Conservation (phyloP, 1,284 basidiomycete species). For the Paramarasmius palmivorus region DNA sequence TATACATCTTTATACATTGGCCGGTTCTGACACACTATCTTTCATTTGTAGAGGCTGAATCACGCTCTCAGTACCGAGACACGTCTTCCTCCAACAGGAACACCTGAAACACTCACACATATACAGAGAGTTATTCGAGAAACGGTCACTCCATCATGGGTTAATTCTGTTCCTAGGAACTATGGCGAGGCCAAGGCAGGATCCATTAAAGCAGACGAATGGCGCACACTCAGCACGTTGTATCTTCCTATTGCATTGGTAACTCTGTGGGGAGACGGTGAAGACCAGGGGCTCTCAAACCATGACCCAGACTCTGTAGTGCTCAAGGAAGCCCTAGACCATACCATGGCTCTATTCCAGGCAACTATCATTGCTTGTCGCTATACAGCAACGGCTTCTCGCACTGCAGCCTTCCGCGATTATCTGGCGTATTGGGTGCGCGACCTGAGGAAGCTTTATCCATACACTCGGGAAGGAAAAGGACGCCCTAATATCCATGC, state of each 20-base stretch:
- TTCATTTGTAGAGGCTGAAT: background rate
- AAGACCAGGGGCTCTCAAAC: too few relatives aligned
- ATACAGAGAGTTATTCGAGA: constrained; percentile 25
- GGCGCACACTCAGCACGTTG: constrained; percentile 29
- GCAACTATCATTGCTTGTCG: constrained; percentile 12
- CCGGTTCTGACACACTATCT: background rate
- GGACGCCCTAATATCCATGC: constrained; percentile 24
- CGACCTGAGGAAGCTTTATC: constrained; percentile 13
- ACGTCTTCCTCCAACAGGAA: background rate
- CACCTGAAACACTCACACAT: constrained; percentile 8
- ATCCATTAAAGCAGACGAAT: constrained; percentile 37
- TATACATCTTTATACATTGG: background rate
- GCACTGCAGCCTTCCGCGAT: constrained; percentile 7
- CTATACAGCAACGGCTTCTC: background rate
- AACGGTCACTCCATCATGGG: constrained; percentile 30
- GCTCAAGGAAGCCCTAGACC: constrained; percentile 18
- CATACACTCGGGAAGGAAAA: constrained; percentile 6
- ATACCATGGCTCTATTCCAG: constrained; percentile 23
- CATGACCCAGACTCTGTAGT: too few relatives aligned
- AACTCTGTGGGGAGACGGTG: constrained; percentile 25
- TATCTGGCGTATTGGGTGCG: constrained; percentile 15
- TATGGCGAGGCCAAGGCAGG: constrained; percentile 30
- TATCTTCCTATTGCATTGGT: constrained; percentile 33
- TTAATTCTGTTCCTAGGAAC: constrained; percentile 30
- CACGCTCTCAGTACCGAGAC: background rate